phyloP scores from a whole-genome alignment of 2,329 filamentous ascomycete genomes.

The Coniochaeta pulveracea region DNA sequence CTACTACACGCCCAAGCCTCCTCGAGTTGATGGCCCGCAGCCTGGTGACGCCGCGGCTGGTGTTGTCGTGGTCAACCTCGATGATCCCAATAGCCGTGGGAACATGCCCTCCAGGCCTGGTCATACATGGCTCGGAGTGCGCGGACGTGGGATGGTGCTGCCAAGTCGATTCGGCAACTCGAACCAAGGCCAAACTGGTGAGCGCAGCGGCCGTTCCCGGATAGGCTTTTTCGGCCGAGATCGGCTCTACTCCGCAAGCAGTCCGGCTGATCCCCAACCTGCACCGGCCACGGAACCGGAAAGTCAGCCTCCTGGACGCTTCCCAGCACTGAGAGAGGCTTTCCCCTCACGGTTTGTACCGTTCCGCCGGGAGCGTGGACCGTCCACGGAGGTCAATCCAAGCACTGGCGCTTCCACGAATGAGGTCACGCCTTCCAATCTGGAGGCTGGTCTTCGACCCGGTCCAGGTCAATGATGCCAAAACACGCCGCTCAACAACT shows the following conservation, averaged over 20 bases:
- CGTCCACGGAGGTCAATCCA: too few species aligned
- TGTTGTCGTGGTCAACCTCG: slow-evolving; percentile 5
- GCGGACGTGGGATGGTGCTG: slow-evolving; percentile 15
- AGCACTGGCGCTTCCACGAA: slow-evolving; percentile 10
- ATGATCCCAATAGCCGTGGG: slow-evolving; percentile 28
- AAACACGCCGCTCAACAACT: too few species aligned
- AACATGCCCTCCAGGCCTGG: slow-evolving; percentile 33
- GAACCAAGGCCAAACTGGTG: not conserved
- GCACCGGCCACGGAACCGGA: not conserved
- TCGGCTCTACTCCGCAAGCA: not conserved
- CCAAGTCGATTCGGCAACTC: too few species aligned
- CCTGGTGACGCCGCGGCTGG: not conserved
- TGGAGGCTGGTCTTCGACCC: slow-evolving; percentile 21
- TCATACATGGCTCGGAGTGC: slow-evolving; percentile 26
- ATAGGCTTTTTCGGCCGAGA: slow-evolving; percentile 12
- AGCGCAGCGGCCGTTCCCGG: slow-evolving; percentile 2
- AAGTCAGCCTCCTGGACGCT: slow-evolving; percentile 5
- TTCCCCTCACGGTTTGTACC: slow-evolving; percentile 12
- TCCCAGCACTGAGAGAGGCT: slow-evolving; percentile 2
- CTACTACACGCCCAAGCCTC: slow-evolving; percentile 83
- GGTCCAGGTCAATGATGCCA: not conserved
- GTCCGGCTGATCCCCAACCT: not conserved
- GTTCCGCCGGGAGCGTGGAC: too few species aligned
- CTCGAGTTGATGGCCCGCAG: slow-evolving; percentile 24
- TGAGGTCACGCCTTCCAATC: slow-evolving; percentile 18